These are phyloP conservation scores for Beauveria caledonica DNA, from an alignment of 2,329 filamentous ascomycete genomes.

Conservation along the genomic window DNA sequence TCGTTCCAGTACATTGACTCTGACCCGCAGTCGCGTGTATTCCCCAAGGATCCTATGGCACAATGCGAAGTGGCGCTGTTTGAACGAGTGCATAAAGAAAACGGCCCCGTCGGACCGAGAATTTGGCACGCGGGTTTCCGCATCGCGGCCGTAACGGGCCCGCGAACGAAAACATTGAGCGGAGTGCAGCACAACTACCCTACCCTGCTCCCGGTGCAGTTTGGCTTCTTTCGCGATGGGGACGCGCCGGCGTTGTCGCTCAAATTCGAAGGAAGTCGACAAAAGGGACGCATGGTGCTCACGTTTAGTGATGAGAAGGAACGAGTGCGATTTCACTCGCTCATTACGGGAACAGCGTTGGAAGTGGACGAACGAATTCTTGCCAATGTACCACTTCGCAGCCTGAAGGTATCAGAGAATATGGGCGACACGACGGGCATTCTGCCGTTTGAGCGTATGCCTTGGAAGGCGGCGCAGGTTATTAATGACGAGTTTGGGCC, in stretches of 20 bases:
- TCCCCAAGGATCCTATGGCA: constrained; percentile 65
- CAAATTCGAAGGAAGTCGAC: constrained; percentile 57
- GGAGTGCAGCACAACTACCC: constrained; percentile 64
- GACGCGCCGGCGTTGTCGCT: constrained; percentile 62
- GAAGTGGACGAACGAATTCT: constrained; percentile 61
- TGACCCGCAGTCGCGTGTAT: constrained; percentile 58
- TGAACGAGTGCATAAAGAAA: constrained; percentile 59
- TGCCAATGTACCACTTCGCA: constrained; percentile 58
- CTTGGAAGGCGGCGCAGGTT: constrained; percentile 61
- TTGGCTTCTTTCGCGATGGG: constrained; percentile 65
- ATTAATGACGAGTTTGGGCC: constrained; percentile 63
- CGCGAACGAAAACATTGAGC: constrained; percentile 68
- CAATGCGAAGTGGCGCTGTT: constrained; percentile 69
- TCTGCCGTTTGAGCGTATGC: constrained; percentile 40
- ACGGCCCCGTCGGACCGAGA: constrained; percentile 63
- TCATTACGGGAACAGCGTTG: constrained; percentile 65
- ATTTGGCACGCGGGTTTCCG: constrained; percentile 72
- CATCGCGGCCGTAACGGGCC: constrained; percentile 67
- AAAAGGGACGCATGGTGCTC: constrained; percentile 64
- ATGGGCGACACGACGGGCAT: constrained; percentile 42
- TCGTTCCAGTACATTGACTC: constrained; percentile 77
- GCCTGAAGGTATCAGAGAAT: constrained; percentile 52
- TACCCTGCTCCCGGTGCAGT: constrained; percentile 61
- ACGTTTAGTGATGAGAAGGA: constrained; percentile 69
- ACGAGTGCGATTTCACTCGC: constrained; percentile 60